Base-by-base conservation (phyloP, 2,329 filamentous ascomycete genomes). In the Aspergillus proliferans region DNA sequence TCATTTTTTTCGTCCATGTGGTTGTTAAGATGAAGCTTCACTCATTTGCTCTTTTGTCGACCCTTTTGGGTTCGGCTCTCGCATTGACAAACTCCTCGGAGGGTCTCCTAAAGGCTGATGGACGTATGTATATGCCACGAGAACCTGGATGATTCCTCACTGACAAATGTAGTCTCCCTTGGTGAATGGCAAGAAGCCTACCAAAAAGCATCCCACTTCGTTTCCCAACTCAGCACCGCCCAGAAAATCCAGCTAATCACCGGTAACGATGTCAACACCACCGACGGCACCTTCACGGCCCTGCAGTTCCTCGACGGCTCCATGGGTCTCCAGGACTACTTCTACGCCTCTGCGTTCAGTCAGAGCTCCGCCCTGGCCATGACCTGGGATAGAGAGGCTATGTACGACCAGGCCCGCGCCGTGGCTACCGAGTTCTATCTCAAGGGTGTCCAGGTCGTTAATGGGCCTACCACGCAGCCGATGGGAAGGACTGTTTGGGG, bases 211-310 rank as follows among this genome's bases (percentile, higher is more conserved):
- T 48, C 55, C 36, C 24, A 39, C 34, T 56, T 58, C 28, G 52
- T 56, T 5, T 47, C 52, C 18, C 51, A 47, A 18, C 49, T 56
- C n/a, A 58, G 46, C 46, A 54, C 51, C 44, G 48, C 49, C 46
- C 49, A 63, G 39, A 64, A 62, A 39, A 54, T 63, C 19, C 54
- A 56, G 40, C 46, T 64, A 26, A 60, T 62, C 41, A 61, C 61
- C 5, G 61, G 60, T 48, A 61, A 55, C 39, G 57, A 52, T 30
- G 56, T 58, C 2, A 55, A 55, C 14, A 58, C 56, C 18, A 58
- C 52, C 8, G 52, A 54, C 47, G 52, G 54, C 21, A 55, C 49
- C 19, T 63, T 64, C 44, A 56, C 53, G 12, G 60, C 54, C 5
- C 52, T 62, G 3, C 52, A 49, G n/a, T 53, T 58, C 33, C 44